phyloP scores from a whole-genome alignment of 352 stramenopile species.

The Phytophthora macrochlamydospora region DNA sequence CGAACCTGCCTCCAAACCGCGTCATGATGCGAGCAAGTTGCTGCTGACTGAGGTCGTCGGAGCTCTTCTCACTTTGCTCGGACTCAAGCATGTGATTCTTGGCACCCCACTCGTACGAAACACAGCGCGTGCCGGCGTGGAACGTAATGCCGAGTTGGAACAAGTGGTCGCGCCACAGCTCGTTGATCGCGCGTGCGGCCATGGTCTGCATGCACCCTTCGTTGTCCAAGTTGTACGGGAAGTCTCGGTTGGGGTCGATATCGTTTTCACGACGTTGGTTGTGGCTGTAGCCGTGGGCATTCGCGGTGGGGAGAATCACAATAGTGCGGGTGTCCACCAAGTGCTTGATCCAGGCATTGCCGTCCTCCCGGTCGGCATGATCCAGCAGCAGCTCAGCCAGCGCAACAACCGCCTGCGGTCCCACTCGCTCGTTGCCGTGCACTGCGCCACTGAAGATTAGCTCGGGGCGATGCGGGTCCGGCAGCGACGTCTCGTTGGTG shows the following conservation, averaged over 20 bases:
- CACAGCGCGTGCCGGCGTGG: conserved; percentile 94
- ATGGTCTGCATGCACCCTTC: conserved; percentile 93
- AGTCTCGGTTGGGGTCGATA: conserved; percentile 97
- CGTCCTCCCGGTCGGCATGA: conserved; percentile 47
- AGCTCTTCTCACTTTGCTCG: conserved; percentile 50
- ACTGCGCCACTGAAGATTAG: conserved; percentile 95
- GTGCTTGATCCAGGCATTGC: conserved; percentile 57
- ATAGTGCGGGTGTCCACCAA: conserved; percentile 85
- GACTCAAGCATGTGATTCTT: conserved; percentile 72
- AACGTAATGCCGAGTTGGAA: conserved; percentile 97
- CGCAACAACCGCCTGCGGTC: conserved; percentile 84
- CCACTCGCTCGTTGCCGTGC: conserved; percentile 95
- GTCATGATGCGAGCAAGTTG: conserved; percentile 63
- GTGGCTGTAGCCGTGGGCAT: conserved; percentile 91
- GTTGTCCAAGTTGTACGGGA: conserved; percentile 89
- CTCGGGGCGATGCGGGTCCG: conserved; percentile 81
- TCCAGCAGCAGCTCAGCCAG: conserved; percentile 69
- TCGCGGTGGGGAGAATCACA: conserved; percentile 90
- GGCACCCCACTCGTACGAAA: conserved; percentile 97
- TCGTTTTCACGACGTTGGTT: conserved; percentile 77
- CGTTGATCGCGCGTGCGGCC: conserved; percentile 93
- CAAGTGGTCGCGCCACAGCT: conserved; percentile 95
- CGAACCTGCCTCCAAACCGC: conserved; percentile 71
- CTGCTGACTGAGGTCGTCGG: conserved; percentile 61
- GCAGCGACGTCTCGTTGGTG: conserved; percentile 72